Conservation (phyloP, 768 basidiomycete species). For the Hypsizygus marmoreus region DNA sequence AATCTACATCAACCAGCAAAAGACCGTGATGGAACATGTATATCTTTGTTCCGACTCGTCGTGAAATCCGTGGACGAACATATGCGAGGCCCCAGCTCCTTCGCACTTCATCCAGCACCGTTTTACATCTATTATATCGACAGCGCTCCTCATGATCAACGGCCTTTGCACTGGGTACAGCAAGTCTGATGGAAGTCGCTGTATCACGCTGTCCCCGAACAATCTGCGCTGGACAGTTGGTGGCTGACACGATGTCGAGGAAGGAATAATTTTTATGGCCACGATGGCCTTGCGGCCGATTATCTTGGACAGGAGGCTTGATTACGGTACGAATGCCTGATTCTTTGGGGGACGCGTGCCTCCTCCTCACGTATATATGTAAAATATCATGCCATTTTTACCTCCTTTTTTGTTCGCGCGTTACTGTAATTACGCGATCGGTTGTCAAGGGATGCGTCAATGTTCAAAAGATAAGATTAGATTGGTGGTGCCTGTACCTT, state of each 20-base stretch:
- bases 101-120: no score
- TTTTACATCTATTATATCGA: not conserved
- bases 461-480: no score
- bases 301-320: not conserved
- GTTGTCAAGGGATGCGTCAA: no score
- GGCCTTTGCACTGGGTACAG: constrained; percentile 1
- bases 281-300: not conserved
- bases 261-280: not conserved
- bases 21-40: no score
- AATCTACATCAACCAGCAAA: no score
- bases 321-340: constrained; percentile 1
- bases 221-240: not conserved
- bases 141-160: not conserved
- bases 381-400: not conserved
- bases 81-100: no score
- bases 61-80: no score
- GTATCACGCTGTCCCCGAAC: not conserved
- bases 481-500: no score
- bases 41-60: no score
- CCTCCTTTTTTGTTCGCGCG: constrained; percentile 1
- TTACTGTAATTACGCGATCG: not conserved
- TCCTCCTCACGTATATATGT: not conserved
- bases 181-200: no score
- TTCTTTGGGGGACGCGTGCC: not conserved
- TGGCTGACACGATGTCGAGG: constrained; percentile 3